These are phyloP conservation scores for Candida saitoana DNA, from an alignment of 805 yeast genomes.

Conservation along the genomic window DNA sequence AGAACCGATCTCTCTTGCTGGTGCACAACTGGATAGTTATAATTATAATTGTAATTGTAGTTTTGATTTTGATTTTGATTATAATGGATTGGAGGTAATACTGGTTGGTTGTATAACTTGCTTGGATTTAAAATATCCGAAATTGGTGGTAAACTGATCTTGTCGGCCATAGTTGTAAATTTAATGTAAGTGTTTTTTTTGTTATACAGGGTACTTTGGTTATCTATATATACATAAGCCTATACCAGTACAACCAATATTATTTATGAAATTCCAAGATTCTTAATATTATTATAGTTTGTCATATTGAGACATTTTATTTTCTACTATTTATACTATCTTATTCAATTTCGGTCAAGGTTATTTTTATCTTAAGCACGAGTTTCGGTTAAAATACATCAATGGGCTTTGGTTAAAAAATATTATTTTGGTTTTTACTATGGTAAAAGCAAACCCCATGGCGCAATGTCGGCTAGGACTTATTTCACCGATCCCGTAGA, in stretches of 20 bases:
- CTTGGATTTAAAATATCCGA: constrained; percentile 30
- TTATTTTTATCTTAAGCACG: neutral
- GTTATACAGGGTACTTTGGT: neutral
- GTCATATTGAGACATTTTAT: no score
- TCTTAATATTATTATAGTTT: no score
- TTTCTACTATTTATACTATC: no score
- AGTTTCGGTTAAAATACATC: neutral
- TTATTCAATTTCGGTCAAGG: neutral
- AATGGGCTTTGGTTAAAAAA: neutral
- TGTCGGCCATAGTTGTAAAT: constrained; percentile 6
- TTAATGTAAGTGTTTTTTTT: no score
- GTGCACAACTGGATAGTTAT: constrained; percentile 1
- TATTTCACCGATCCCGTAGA: neutral
- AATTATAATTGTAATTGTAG: constrained; percentile 4
- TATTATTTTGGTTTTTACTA: no score
- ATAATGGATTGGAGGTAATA: constrained; percentile 5
- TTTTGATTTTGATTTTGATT: constrained; percentile 6
- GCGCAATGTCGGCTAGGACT: neutral
- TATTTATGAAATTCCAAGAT: no score
- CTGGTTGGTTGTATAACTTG: constrained; percentile 1
- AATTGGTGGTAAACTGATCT: constrained; percentile 39
- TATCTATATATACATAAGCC: no score
- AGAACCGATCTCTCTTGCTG: neutral
- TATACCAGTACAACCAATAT: no score
- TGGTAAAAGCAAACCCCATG: neutral